phyloP scores from a whole-genome alignment of 2,329 filamentous ascomycete genomes.

The Claviceps maximensis region DNA sequence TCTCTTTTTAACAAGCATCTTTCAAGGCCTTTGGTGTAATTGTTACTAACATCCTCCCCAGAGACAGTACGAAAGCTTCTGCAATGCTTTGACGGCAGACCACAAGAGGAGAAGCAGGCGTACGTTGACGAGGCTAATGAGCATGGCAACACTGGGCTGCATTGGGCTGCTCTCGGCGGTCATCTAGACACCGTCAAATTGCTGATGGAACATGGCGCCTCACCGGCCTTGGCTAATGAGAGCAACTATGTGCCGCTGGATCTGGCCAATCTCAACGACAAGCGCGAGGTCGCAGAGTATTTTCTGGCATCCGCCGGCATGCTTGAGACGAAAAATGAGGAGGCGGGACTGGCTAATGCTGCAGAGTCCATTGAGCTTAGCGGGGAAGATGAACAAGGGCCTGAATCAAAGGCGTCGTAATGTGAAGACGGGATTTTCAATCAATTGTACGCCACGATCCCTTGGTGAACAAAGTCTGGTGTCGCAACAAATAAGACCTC shows the following conservation, averaged over 20 bases:
- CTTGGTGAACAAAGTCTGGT: neutral
- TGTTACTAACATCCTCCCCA: slow-evolving; percentile 12
- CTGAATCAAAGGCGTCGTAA: slow-evolving; percentile 8
- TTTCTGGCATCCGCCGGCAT: slow-evolving; percentile 37
- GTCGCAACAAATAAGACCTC: neutral
- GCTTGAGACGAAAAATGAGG: slow-evolving; percentile 34
- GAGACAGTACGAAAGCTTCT: slow-evolving; percentile 33
- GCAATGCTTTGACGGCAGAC: slow-evolving; percentile 26
- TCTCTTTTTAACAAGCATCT: neutral
- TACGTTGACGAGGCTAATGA: slow-evolving; percentile 61
- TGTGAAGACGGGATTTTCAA: neutral
- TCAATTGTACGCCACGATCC: neutral
- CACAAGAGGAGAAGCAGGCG: slow-evolving; percentile 29
- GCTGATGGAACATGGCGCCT: slow-evolving; percentile 63
- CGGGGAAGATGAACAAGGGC: slow-evolving; percentile 15
- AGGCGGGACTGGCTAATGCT: slow-evolving; percentile 27
- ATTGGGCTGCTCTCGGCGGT: slow-evolving; percentile 88
- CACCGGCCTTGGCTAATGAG: slow-evolving; percentile 65
- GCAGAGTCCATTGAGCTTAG: slow-evolving; percentile 26
- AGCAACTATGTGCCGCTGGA: slow-evolving; percentile 73
- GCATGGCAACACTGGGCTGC: slow-evolving; percentile 79
- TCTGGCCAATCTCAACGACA: slow-evolving; percentile 56
- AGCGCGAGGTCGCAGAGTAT: slow-evolving; percentile 50
- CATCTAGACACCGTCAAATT: slow-evolving; percentile 69
- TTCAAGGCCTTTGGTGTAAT: neutral